Evolutionary conservation across 805 yeast genomes (phyloP).

Genomic region (Brettanomyces sp.): DNA sequence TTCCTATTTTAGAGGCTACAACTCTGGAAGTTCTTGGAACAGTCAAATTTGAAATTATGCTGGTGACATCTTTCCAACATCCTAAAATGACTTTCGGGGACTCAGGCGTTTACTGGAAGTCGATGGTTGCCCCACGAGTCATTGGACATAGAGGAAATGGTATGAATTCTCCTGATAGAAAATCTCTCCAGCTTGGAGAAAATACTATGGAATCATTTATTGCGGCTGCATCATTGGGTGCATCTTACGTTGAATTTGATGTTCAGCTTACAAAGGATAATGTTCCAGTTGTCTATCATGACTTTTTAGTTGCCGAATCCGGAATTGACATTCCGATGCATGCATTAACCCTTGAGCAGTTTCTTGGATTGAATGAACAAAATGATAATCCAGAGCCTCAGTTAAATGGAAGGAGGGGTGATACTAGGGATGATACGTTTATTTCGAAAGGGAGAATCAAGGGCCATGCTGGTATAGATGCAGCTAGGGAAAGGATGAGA

Average conservation of each 20-base stretch:
- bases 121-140: constrained; percentile 77
- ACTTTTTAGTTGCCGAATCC: constrained; percentile 86
- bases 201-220: constrained; percentile 91
- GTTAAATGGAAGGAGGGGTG: neutral
- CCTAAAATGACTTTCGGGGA: constrained; percentile 54
- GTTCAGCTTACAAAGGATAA: constrained; percentile 89
- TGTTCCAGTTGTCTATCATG: constrained; percentile 91
- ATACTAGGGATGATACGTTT: constrained; percentile 3
- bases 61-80: constrained; percentile 66
- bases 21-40: constrained; percentile 71
- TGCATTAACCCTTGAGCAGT: constrained; percentile 80
- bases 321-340: constrained; percentile 98
- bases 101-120: constrained; percentile 85
- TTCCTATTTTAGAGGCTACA: constrained; percentile 68
- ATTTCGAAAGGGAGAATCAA: constrained; percentile 3
- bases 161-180: constrained; percentile 62
- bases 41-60: constrained; percentile 63
- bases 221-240: constrained; percentile 94
- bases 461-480: constrained; percentile 25
- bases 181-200: constrained; percentile 86
- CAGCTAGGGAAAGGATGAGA: constrained; percentile 57
- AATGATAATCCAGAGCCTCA: neutral
- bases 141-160: constrained; percentile 96
- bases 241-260: constrained; percentile 93
- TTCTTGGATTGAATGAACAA: constrained; percentile 40